These are phyloP conservation scores for Aureobasidium pullulans DNA, from an alignment of 2,329 filamentous ascomycete species.

Conservation along the genomic window DNA sequence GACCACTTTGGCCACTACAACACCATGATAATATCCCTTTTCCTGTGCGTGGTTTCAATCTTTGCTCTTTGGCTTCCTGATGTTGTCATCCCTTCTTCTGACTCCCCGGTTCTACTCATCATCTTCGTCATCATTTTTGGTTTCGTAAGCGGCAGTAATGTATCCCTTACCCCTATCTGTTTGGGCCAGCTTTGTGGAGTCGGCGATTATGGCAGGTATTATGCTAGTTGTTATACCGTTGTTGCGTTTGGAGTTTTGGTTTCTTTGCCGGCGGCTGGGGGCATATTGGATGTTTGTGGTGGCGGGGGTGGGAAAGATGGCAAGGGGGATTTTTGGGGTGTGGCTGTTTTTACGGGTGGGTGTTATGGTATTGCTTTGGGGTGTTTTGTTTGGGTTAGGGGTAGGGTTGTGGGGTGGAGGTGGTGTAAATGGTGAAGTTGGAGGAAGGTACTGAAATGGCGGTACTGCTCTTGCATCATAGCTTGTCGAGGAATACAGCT, in stretches of 20 bases:
- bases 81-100: neutral
- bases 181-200: conserved; percentile 75
- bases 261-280: conserved; percentile 40
- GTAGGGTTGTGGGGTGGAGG: conserved; percentile 13
- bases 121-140: conserved; percentile 72
- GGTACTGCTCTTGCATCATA: too few relatives aligned
- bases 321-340: conserved; percentile 34
- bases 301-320: conserved; percentile 16
- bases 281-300: conserved; percentile 31
- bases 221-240: conserved; percentile 75
- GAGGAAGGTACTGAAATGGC: too few relatives aligned
- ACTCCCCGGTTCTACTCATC: conserved; percentile 48
- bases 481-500: too few relatives aligned
- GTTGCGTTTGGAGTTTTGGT: conserved; percentile 62
- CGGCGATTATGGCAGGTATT: conserved; percentile 71
- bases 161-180: conserved; percentile 75
- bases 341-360: conserved; percentile 36
- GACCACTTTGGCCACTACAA: conserved; percentile 81
- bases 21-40: conserved; percentile 64
- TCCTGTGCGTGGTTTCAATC: conserved; percentile 58
- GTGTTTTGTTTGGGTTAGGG: conserved; percentile 33
- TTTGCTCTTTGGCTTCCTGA: conserved; percentile 67
- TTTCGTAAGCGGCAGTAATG: conserved; percentile 72
- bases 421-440: neutral
- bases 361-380: conserved; percentile 35